Evolutionary conservation across 2,329 filamentous ascomycete genomes (phyloP).

Genomic region (Clonostachys solani): DNA sequence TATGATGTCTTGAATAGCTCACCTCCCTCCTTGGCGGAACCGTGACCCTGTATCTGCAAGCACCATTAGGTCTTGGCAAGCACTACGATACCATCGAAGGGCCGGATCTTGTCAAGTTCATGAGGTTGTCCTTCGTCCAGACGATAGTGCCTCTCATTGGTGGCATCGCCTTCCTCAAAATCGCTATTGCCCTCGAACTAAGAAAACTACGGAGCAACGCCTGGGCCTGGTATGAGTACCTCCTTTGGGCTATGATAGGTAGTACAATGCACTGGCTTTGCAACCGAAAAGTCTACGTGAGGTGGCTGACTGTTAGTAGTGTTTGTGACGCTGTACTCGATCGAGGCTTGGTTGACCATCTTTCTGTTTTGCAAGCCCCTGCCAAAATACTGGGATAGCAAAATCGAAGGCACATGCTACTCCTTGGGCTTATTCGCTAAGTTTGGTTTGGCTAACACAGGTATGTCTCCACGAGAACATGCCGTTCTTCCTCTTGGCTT

Average conservation of each 20-base stretch:
- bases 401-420: constrained; percentile 1
- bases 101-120: constrained; percentile 23
- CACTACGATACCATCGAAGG: constrained; percentile 29
- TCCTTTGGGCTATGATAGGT: not conserved
- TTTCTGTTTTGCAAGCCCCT: constrained; percentile 4
- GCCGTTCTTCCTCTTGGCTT: not conserved
- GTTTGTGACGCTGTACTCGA: not conserved
- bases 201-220: constrained; percentile 9
- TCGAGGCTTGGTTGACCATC: not conserved
- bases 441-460: too few species aligned
- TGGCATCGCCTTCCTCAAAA: constrained; percentile 10
- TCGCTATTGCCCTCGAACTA: constrained; percentile 13
- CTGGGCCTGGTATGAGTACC: constrained; percentile 14
- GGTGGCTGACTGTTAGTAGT: not conserved
- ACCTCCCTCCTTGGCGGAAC: constrained; percentile 10
- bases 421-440: not conserved
- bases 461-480: too few species aligned
- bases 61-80: constrained; percentile 38
- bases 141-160: constrained; percentile 33
- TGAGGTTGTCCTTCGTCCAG: constrained; percentile 38
- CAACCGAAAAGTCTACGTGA: too few species aligned
- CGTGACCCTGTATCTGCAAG: constrained; percentile 33
- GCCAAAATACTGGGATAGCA: not conserved
- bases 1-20: too few species aligned
- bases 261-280: too few species aligned